A percentile compares a stretch with the other conserved stretches of the same genome.
Conservation (phyloP, 2,329 filamentous ascomycete species). For the Penicillium sp. region DNA sequence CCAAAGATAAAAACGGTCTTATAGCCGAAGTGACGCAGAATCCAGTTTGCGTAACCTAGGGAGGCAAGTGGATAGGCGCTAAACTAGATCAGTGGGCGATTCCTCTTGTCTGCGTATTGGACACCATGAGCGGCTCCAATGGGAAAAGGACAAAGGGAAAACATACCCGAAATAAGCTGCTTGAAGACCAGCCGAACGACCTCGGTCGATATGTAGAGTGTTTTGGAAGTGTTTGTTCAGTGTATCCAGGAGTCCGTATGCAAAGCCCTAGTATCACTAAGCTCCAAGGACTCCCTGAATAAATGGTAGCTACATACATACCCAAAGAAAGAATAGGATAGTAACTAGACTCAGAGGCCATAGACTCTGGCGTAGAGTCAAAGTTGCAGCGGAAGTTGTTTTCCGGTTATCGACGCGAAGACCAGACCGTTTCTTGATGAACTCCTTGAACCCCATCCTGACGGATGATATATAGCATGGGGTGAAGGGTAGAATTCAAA, state of each 20-base stretch:
- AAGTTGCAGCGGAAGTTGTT: conserved; percentile 42
- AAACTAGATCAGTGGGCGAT: background rate
- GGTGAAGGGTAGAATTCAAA: background rate
- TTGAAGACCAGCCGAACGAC: conserved; percentile 62
- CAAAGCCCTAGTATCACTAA: conserved; percentile 39
- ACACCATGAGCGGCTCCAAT: background rate
- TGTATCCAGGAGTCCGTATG: conserved; percentile 51
- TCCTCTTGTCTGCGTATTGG: background rate
- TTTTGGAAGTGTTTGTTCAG: conserved; percentile 60
- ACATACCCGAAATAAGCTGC: conserved; percentile 63
- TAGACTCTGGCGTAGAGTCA: conserved; percentile 46
- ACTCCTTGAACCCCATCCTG: conserved; percentile 29
- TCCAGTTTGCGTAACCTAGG: conserved; percentile 54
- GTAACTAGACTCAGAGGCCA: conserved; percentile 48
- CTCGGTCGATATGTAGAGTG: conserved; percentile 54
- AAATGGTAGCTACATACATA: conserved; percentile 9
- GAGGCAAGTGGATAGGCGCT: conserved; percentile 56
- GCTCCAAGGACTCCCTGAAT: background rate
- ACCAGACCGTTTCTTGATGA: conserved; percentile 34
- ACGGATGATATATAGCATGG: background rate
- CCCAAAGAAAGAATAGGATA: conserved; percentile 55
- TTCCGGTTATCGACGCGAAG: conserved; percentile 35
- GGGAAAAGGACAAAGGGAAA: background rate
- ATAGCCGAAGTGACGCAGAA: conserved; percentile 74
- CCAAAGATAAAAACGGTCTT: conserved; percentile 78